Evolutionary conservation across 768 basidiomycete species (phyloP).

Genomic region (Xerocomellus amylosporus): DNA sequence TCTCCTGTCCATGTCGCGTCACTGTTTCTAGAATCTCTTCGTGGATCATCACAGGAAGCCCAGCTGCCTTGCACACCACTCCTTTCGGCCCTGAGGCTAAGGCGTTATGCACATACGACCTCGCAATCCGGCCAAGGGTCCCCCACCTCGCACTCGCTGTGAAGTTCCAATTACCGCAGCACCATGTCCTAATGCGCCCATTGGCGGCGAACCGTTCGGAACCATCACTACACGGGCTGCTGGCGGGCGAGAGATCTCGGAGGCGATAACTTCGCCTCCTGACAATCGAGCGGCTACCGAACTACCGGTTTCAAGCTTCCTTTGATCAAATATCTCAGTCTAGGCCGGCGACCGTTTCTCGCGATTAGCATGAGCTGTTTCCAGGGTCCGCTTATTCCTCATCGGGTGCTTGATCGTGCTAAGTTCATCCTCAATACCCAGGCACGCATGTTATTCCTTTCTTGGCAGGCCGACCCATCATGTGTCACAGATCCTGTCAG

Average conservation of each 20-base stretch:
- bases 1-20: slow-evolving; percentile 13
- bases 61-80: not conserved
- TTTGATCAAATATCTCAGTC: slow-evolving; percentile 29
- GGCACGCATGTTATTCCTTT: slow-evolving; percentile 27
- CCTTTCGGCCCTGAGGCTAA: slow-evolving; percentile 13
- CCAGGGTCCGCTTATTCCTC: slow-evolving; percentile 32
- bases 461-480: slow-evolving; percentile 3
- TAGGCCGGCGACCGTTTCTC: slow-evolving; percentile 15
- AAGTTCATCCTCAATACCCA: slow-evolving; percentile 18
- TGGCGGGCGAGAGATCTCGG: slow-evolving; percentile 33
- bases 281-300: slow-evolving; percentile 33
- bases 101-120: slow-evolving; percentile 11
- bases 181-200: slow-evolving; percentile 22
- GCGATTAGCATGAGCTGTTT: slow-evolving; percentile 28
- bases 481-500: slow-evolving; percentile 9
- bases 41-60: slow-evolving; percentile 31
- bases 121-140: slow-evolving; percentile 10
- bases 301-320: slow-evolving; percentile 29
- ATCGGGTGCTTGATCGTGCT: slow-evolving; percentile 24
- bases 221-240: slow-evolving; percentile 30
- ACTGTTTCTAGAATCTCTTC: slow-evolving; percentile 5
- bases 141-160: slow-evolving; percentile 13
- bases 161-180: slow-evolving; percentile 20
- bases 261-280: slow-evolving; percentile 33
- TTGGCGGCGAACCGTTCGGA: slow-evolving; percentile 30